Conservation (phyloP, 2,329 filamentous ascomycete species). For the Stachybotrys elegans region DNA sequence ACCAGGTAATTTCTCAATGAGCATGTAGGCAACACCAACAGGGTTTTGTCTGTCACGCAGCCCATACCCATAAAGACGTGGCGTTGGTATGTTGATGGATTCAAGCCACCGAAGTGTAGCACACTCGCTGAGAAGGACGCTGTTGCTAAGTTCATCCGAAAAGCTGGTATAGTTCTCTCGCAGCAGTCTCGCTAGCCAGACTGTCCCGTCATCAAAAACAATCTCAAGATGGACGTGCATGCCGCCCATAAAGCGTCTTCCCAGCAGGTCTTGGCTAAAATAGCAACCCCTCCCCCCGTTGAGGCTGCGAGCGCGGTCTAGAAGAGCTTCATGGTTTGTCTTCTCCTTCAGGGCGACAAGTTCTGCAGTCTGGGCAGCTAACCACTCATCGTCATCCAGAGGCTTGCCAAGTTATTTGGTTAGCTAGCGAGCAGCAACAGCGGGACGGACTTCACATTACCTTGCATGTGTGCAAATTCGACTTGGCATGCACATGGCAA, state of each 20-base stretch:
- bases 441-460: not conserved
- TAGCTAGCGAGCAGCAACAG: not conserved
- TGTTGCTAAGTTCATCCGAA: conserved; percentile 4
- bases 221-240: conserved; percentile 9
- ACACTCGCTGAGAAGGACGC: conserved; percentile 9
- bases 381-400: conserved; percentile 13
- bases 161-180: conserved; percentile 8
- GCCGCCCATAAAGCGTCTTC: conserved; percentile 5
- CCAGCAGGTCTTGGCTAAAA: conserved; percentile 8
- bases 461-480: conserved; percentile 3
- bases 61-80: conserved; percentile 15
- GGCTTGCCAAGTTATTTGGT: conserved; percentile 4
- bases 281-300: conserved; percentile 10
- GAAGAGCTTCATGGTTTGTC: conserved; percentile 10
- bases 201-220: conserved; percentile 7
- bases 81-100: conserved; percentile 19
- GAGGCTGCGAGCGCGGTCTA: conserved; percentile 11
- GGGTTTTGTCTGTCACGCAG: conserved; percentile 15
- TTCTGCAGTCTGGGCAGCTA: conserved; percentile 11
- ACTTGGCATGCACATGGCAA: conserved; percentile 3
- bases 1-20: conserved; percentile 18
- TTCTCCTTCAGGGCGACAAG: conserved; percentile 11
- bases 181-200: conserved; percentile 8
- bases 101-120: conserved; percentile 12
- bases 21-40: conserved; percentile 19